Evolutionary conservation across 257 asterid species (phyloP), one percentile per base, ranked within the genome.

Genomic region (Capsicum baccatum): DNA sequence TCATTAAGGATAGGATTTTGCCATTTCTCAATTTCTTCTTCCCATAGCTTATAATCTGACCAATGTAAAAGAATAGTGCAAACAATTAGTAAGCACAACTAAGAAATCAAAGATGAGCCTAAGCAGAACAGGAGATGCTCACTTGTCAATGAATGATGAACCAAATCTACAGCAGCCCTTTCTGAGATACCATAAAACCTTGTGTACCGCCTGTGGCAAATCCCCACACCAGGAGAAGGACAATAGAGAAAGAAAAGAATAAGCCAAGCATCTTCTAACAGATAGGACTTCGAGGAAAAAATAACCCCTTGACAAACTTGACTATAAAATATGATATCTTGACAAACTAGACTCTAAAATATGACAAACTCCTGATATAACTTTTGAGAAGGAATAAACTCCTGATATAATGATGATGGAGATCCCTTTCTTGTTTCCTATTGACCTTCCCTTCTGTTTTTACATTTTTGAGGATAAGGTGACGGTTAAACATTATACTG

Each of bases 21-120:
- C 99, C 99, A 97, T 87, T 93, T 94, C 85, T 97, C 99, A 14
- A 97, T 97, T 87, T 97, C 99, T 91, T 93, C 99, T 90, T 97
- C 99, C 99, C 99, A 97, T 57, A 91, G 83, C 92, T 83, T 93
- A 85, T 97, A 97, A 69, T 97, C 99, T 97, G 92, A 84, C 56
- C 81, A 82, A 86, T 79, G 62, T 57, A 74, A 9, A 15, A 50
- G 73, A 82, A 55, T 56, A 63, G 15, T 44, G 33, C 69, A 17
- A 64, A 59, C 39, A 69, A 42, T 39, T 21, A 35, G 64, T 44
- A 17, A 58, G 56, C 62, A 37, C 48, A 67, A n/a, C 16, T 12
- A 47, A 70, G 83, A 83, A 71, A 52, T 37, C 12, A 39, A 54
- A 63, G 84, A 39, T 17, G 85, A 84, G 59, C 59, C 81, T 52